A percentile compares a stretch with the other conserved stretches of the same genome.
These are phyloP conservation scores for Cladophialophora carrionii DNA, from an alignment of 2,329 filamentous ascomycete genomes.

Conservation along the genomic window DNA sequence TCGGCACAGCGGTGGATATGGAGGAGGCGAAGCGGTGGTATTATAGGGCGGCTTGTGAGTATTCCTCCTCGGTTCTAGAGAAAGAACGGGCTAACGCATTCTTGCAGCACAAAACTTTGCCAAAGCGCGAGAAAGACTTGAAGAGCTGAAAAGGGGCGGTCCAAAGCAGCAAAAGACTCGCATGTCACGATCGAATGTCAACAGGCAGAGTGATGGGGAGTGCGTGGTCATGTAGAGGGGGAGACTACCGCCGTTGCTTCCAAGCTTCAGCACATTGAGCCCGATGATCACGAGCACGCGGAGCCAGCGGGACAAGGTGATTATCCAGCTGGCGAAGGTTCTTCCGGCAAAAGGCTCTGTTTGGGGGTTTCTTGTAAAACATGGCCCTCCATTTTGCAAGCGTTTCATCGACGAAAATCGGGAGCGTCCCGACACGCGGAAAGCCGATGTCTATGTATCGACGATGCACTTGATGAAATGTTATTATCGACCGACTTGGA, in stretches of 20 bases:
- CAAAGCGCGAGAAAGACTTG: constrained; percentile 87
- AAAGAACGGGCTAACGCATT: constrained; percentile 25
- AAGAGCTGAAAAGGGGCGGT: constrained; percentile 83
- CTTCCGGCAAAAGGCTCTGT: neutral
- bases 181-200: constrained; percentile 79
- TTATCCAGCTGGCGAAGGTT: neutral
- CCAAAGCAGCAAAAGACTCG: constrained; percentile 72
- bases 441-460: neutral
- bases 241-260: neutral
- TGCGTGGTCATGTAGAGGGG: constrained; percentile 75
- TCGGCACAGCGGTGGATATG: constrained; percentile 80
- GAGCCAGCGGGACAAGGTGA: neutral
- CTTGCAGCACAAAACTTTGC: constrained; percentile 83
- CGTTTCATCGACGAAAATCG: neutral
- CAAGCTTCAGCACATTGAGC: neutral
- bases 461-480: neutral
- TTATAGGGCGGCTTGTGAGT: constrained; percentile 92
- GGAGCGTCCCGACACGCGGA: neutral
- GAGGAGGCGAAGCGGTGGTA: constrained; percentile 99
- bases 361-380: neutral
- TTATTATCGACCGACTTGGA: neutral
- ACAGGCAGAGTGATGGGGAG: constrained; percentile 84
- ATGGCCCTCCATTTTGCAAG: neutral
- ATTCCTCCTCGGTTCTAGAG: neutral
- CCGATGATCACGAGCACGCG: neutral